Evolutionary conservation across 768 basidiomycete species (phyloP).

Genomic region (Lactarius akahatsu): DNA sequence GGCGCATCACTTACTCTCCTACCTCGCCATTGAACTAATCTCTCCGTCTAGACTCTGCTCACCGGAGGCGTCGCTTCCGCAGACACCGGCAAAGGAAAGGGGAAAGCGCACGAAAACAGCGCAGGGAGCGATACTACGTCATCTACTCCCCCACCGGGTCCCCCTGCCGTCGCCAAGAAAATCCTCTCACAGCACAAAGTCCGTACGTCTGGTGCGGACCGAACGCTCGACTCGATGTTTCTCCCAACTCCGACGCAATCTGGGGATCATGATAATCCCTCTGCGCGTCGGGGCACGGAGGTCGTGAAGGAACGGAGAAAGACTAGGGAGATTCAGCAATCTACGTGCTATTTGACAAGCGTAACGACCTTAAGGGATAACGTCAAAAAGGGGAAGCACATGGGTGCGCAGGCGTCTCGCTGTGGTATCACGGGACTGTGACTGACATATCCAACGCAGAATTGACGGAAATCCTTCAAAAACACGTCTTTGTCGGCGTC

Average conservation of each 20-base stretch:
- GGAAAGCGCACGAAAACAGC: slow-evolving; percentile 19
- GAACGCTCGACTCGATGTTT: slow-evolving; percentile 96
- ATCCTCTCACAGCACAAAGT: slow-evolving; percentile 85
- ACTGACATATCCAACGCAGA: slow-evolving; percentile 45
- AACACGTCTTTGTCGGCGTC: slow-evolving; percentile 91
- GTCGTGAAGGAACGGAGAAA: slow-evolving; percentile 14
- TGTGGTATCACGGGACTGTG: background rate
- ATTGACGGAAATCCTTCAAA: slow-evolving; percentile 76
- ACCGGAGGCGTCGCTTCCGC: slow-evolving; percentile 45
- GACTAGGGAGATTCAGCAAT: slow-evolving; percentile 46
- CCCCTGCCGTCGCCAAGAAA: slow-evolving; percentile 43
- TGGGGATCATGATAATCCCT: slow-evolving; percentile 18
- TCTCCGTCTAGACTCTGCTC: slow-evolving; percentile 50
- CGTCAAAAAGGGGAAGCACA: slow-evolving; percentile 61
- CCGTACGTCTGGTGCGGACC: slow-evolving; percentile 79
- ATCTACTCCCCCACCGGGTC: slow-evolving; percentile 4
- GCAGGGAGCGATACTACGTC: slow-evolving; percentile 12
- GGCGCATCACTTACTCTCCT: background rate
- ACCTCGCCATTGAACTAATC: background rate
- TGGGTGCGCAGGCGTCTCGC: slow-evolving; percentile 45
- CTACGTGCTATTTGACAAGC: slow-evolving; percentile 73
- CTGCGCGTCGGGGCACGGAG: slow-evolving; percentile 16
- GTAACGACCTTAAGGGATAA: slow-evolving; percentile 62
- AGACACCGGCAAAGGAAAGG: slow-evolving; percentile 23
- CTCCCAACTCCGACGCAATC: slow-evolving; percentile 55